These are phyloP conservation scores for Cyberlindnera xylosilytica DNA, from an alignment of 805 yeast species.

Conservation along the genomic window DNA sequence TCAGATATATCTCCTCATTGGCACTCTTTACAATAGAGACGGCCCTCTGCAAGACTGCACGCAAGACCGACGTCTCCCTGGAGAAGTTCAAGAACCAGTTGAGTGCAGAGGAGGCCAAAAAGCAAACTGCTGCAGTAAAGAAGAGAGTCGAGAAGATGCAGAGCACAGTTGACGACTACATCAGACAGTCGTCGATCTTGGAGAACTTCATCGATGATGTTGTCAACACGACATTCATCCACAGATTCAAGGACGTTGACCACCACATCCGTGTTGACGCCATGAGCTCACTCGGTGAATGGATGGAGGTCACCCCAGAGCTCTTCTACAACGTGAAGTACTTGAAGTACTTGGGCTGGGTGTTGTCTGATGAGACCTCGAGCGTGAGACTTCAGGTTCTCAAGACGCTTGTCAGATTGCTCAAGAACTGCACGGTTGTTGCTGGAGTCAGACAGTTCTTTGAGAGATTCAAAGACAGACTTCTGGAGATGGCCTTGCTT, in stretches of 20 bases:
- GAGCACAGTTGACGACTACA: conserved; percentile 38
- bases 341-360: conserved; percentile 80
- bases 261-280: conserved; percentile 70
- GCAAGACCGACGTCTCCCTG: conserved; percentile 33
- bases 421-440: conserved; percentile 42
- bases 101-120: conserved; percentile 30
- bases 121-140: conserved; percentile 35
- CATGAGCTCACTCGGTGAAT: conserved; percentile 54
- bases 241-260: conserved; percentile 80
- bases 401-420: conserved; percentile 48
- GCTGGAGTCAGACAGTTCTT: conserved; percentile 76
- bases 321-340: conserved; percentile 65
- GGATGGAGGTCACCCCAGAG: conserved; percentile 74
- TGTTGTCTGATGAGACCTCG: conserved; percentile 66
- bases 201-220: conserved; percentile 62
- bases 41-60: conserved; percentile 49
- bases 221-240: conserved; percentile 62
- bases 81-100: conserved; percentile 38
- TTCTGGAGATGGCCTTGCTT: conserved; percentile 57
- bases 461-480: conserved; percentile 62
- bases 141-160: conserved; percentile 46
- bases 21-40: conserved; percentile 59
- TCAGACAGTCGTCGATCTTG: conserved; percentile 48
- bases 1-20: conserved; percentile 65
- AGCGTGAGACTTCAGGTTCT: conserved; percentile 65